Percentiles rank a stretch among this genome's conserved stretches.
These are phyloP conservation scores for Botrytis sinoallii DNA, from an alignment of 2,329 filamentous ascomycete species.

Conservation along the genomic window DNA sequence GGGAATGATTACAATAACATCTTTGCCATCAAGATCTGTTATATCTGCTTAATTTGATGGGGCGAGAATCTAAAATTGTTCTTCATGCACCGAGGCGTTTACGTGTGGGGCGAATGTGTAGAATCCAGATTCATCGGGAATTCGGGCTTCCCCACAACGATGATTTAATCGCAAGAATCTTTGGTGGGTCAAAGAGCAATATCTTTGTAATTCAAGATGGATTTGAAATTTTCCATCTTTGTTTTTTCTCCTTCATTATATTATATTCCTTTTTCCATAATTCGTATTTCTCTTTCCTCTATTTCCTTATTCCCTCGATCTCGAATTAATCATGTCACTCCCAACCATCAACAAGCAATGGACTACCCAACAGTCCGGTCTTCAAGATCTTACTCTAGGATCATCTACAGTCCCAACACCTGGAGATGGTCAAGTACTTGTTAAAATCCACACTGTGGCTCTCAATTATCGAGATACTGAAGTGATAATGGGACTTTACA, in stretches of 20 bases:
- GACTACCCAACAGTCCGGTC: slow-evolving; percentile 53
- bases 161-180: background rate
- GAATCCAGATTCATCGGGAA: slow-evolving; percentile 12
- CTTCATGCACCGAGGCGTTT: slow-evolving; percentile 8
- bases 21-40: background rate
- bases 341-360: slow-evolving; percentile 46
- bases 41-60: background rate
- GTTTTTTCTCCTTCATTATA: background rate
- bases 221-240: background rate
- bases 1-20: background rate
- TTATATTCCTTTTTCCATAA: background rate
- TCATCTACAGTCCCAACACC: slow-evolving; percentile 48
- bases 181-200: slow-evolving; percentile 10
- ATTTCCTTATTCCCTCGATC: background rate
- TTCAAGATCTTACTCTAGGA: slow-evolving; percentile 50
- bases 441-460: slow-evolving; percentile 33
- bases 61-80: background rate
- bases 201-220: background rate
- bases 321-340: slow-evolving; percentile 22
- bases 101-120: slow-evolving; percentile 3
- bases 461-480: slow-evolving; percentile 36
- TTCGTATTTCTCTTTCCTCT: background rate
- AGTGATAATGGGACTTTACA: slow-evolving; percentile 47
- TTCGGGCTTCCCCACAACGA: slow-evolving; percentile 5
- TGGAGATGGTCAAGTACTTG: slow-evolving; percentile 46